These are phyloP conservation scores for Castanopsis chinensis DNA, from an alignment of 306 rosid species.

Conservation along the genomic window DNA sequence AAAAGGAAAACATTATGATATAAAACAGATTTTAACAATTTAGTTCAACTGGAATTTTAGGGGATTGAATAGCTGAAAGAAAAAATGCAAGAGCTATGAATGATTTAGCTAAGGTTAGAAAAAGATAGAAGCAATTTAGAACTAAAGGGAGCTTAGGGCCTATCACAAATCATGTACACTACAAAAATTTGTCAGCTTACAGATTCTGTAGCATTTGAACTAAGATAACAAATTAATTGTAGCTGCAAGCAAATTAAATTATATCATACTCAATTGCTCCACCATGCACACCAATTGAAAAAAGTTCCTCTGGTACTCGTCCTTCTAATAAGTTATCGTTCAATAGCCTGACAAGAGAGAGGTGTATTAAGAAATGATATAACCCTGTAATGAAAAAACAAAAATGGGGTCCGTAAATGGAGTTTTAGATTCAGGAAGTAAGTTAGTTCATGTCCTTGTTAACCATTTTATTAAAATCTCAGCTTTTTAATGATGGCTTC, in stretches of 20 bases:
- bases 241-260: constrained; percentile 9
- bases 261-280: constrained; percentile 86
- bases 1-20: not conserved
- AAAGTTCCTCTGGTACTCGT: constrained; percentile 75
- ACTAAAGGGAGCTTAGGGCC: not conserved
- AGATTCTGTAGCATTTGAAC: not conserved
- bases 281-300: constrained; percentile 91
- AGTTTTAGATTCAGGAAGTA: not conserved
- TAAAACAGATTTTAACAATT: not conserved
- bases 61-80: not conserved
- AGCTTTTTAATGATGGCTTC: not conserved
- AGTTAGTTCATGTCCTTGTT: not conserved
- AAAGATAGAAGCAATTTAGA: not conserved
- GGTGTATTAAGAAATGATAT: constrained; percentile 14
- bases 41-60: not conserved
- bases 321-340: constrained; percentile 84
- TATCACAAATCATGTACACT: not conserved
- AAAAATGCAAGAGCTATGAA: not conserved
- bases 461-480: not conserved
- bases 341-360: constrained; percentile 60
- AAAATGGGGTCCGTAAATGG: not conserved
- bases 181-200: not conserved
- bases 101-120: too few relatives aligned
- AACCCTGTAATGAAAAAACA: not conserved
- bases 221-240: not conserved